These are phyloP conservation scores for Daldinia loculata DNA, from an alignment of 495 filamentous ascomycete genomes.

Conservation along the genomic window DNA sequence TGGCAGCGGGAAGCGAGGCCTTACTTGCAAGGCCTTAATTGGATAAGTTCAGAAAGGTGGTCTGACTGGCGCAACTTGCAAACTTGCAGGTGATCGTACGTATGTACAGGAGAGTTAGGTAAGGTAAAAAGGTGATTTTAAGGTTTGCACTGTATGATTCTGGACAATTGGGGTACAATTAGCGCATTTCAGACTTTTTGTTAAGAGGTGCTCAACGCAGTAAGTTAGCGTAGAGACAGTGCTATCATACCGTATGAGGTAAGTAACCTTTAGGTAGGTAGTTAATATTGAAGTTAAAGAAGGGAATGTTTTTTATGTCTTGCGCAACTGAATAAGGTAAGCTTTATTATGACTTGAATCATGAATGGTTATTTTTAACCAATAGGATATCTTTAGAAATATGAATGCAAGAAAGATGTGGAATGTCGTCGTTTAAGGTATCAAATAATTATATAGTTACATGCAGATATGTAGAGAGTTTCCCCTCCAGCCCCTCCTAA, in stretches of 20 bases:
- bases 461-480: background rate
- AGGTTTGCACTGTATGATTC: background rate
- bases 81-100: too few relatives aligned
- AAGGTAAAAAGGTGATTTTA: background rate
- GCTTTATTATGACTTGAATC: background rate
- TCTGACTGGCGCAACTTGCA: conserved; percentile 5
- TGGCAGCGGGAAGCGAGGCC: conserved; percentile 7
- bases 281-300: background rate
- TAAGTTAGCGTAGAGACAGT: background rate
- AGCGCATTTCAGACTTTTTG: background rate
- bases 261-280: too few relatives aligned
- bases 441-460: background rate
- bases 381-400: conserved; percentile 9
- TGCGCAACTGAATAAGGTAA: background rate
- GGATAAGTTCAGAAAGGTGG: conserved; percentile 4
- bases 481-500: conserved; percentile 4
- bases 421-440: background rate
- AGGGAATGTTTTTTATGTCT: background rate
- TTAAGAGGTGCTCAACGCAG: background rate
- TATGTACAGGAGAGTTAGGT: background rate
- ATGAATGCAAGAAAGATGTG: background rate
- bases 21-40: background rate
- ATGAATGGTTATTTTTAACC: background rate
- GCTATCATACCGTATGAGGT: background rate
- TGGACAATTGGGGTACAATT: background rate